Conservation (phyloP, 495 filamentous ascomycete species). For the Cairneyella variabilis region DNA sequence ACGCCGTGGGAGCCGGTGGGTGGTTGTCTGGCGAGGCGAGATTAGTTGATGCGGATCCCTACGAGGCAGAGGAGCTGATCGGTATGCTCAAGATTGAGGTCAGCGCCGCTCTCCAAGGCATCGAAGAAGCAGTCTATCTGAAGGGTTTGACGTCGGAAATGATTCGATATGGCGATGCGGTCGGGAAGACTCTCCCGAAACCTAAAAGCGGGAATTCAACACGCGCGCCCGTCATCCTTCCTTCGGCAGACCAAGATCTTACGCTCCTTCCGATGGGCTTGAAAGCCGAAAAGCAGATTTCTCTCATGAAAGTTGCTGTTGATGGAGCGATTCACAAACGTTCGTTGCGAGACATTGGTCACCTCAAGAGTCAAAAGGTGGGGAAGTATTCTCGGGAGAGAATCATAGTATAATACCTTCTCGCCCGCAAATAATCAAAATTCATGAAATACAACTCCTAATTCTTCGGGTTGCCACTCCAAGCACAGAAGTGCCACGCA, state of each 20-base stretch:
- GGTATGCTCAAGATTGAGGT: constrained; percentile 67
- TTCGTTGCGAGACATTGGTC: constrained; percentile 65
- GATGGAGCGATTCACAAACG: constrained; percentile 61
- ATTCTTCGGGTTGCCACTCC: constrained; percentile 1
- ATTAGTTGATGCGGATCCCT: constrained; percentile 36
- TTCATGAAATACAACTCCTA: no score
- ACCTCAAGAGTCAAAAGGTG: constrained; percentile 65
- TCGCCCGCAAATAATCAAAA: constrained; percentile 2
- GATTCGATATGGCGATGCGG: constrained; percentile 55
- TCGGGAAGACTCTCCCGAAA: constrained; percentile 28
- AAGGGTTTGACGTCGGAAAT: constrained; percentile 66
- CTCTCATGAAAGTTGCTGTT: constrained; percentile 52
- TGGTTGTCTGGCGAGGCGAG: constrained; percentile 66
- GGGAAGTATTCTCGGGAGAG: constrained; percentile 75
- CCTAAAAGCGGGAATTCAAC: constrained; percentile 16
- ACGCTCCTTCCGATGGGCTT: constrained; percentile 65
- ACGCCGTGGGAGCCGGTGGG: constrained; percentile 77
- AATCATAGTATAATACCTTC: constrained; percentile 49
- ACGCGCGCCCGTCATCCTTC: constrained; percentile 26
- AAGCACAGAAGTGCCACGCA: constrained; percentile 7
- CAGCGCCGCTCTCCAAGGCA: constrained; percentile 69
- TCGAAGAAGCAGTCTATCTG: constrained; percentile 69
- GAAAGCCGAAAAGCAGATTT: constrained; percentile 53
- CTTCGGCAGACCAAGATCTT: constrained; percentile 11
- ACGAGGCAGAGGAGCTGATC: constrained; percentile 59